These are phyloP conservation scores for Carex pumila DNA, from an alignment of 176 grass and related monocot genomes.

Conservation along the genomic window DNA sequence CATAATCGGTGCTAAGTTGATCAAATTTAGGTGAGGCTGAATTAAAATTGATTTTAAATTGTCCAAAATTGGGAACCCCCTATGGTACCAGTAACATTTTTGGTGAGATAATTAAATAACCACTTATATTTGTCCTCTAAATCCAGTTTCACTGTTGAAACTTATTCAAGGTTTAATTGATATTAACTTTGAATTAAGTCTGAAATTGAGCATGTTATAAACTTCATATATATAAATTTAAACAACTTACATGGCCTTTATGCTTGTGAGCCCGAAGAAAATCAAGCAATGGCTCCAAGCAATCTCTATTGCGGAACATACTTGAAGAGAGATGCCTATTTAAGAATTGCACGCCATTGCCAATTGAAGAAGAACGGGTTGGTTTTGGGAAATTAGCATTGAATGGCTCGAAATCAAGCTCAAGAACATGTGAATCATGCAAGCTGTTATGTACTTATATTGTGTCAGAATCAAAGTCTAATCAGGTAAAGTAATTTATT, in stretches of 20 bases:
- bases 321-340: constrained; percentile 87
- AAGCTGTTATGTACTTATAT: constrained; percentile 21
- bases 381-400: constrained; percentile 74
- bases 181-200: not conserved
- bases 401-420: constrained; percentile 96
- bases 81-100: not conserved
- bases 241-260: constrained; percentile 71
- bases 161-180: not conserved
- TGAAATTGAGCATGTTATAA: not conserved
- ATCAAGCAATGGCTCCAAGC: constrained; percentile 73
- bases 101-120: not conserved
- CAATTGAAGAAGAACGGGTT: constrained; percentile 74
- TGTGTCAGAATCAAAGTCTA: constrained; percentile 10
- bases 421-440: constrained; percentile 47
- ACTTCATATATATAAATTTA: not conserved
- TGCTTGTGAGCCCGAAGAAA: constrained; percentile 81
- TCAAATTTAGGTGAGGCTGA: not conserved
- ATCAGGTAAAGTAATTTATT: not conserved
- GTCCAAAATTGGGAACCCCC: not conserved
- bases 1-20: not conserved
- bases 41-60: not conserved
- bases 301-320: constrained; percentile 95
- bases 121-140: not conserved
- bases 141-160: not conserved
- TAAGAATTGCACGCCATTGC: constrained; percentile 95